Conservation (phyloP, 192 early-diverging fungal species). For the Backusella morwellensis region DNA sequence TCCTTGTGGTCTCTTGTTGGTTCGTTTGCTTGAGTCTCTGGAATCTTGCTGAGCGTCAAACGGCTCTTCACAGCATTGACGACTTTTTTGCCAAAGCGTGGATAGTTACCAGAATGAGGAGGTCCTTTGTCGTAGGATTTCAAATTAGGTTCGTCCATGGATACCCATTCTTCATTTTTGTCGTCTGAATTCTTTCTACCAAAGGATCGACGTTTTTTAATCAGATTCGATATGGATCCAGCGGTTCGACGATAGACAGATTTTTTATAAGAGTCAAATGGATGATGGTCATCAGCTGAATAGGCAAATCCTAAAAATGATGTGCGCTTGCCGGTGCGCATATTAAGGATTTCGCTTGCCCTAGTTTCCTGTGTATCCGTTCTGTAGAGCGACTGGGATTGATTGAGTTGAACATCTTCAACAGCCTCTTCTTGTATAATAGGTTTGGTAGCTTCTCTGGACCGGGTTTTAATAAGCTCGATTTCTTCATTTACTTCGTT, state of each 20-base stretch:
- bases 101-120: background rate
- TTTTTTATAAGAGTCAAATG: constrained; percentile 35
- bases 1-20: background rate
- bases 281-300: constrained; percentile 38
- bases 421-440: background rate
- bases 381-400: background rate
- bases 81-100: background rate
- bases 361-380: background rate
- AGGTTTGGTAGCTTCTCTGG: background rate
- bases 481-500: constrained; percentile 11
- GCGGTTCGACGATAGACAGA: constrained; percentile 34
- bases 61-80: background rate
- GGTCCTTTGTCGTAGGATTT: constrained; percentile 14
- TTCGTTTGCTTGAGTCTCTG: background rate
- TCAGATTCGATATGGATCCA: background rate
- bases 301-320: constrained; percentile 47
- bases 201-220: background rate
- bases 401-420: background rate
- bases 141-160: constrained; percentile 11
- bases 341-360: constrained; percentile 33
- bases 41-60: background rate
- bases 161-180: constrained; percentile 14
- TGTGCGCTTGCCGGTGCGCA: constrained; percentile 37
- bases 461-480: background rate
- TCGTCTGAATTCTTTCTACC: background rate